Evolutionary conservation across 257 asterid genomes (phyloP).

Genomic region (Solanum piurae): DNA sequence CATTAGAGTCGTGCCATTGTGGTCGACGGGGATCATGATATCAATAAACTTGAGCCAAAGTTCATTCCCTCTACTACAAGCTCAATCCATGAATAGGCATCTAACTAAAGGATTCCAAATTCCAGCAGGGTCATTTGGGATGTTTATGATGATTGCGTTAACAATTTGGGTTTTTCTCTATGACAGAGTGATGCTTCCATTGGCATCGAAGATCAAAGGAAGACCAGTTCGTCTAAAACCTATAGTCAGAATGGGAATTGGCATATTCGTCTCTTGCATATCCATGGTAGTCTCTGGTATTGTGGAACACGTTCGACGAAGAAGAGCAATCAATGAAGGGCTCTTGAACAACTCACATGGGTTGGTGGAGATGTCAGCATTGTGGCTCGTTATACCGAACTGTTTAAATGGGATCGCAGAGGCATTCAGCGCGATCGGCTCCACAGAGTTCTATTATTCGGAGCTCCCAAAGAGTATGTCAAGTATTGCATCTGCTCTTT

Average conservation of each 20-base stretch:
- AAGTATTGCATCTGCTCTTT: slow-evolving; percentile 39
- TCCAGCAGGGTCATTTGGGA: neutral
- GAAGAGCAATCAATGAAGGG: slow-evolving; percentile 36
- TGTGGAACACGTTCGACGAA: slow-evolving; percentile 37
- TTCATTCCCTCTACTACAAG: slow-evolving; percentile 2
- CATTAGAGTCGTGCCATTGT: slow-evolving; percentile 16
- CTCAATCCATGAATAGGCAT: neutral
- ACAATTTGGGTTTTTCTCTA: slow-evolving; percentile 39
- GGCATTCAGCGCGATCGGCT: slow-evolving; percentile 42
- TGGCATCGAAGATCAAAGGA: slow-evolving; percentile 37
- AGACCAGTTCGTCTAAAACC: slow-evolving; percentile 25
- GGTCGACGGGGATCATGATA: slow-evolving; percentile 9
- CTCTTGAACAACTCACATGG: slow-evolving; percentile 22
- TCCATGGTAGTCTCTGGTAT: slow-evolving; percentile 39
- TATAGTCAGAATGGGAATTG: slow-evolving; percentile 51
- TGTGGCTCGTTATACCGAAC: slow-evolving; percentile 54
- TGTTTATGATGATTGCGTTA: slow-evolving; percentile 15
- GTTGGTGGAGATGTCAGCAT: slow-evolving; percentile 38
- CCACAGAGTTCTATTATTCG: slow-evolving; percentile 48
- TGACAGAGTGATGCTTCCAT: slow-evolving; percentile 37
- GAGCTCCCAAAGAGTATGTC: slow-evolving; percentile 62
- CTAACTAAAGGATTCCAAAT: neutral
- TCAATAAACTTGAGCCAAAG: slow-evolving; percentile 2
- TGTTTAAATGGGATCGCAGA: slow-evolving; percentile 45
- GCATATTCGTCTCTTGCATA: slow-evolving; percentile 31